Evolutionary conservation across 164 flowering plant species (phyloP).

Genomic region (Magnolia sinica): DNA sequence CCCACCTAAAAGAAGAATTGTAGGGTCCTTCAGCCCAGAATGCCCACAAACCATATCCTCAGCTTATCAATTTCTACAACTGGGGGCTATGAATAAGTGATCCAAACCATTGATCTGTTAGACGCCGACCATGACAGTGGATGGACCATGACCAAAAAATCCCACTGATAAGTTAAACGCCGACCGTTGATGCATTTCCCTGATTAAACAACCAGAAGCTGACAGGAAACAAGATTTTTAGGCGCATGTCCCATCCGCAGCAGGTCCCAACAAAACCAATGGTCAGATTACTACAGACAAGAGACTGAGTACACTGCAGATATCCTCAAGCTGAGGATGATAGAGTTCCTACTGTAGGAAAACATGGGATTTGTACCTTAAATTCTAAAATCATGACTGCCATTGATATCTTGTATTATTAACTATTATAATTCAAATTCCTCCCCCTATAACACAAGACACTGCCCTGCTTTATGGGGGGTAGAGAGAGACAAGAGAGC

Average conservation of each 20-base stretch:
- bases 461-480: slow-evolving; percentile 23
- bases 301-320: background rate
- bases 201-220: background rate
- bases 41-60: background rate
- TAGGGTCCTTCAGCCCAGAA: background rate
- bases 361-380: background rate
- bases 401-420: background rate
- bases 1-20: background rate
- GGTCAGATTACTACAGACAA: background rate
- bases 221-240: background rate
- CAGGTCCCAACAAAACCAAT: background rate
- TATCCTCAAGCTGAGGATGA: background rate
- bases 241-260: background rate
- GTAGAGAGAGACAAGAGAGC: slow-evolving; percentile 12
- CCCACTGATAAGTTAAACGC: background rate
- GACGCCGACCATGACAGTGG: background rate
- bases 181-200: background rate
- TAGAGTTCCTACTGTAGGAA: background rate
- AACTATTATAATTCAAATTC: slow-evolving; percentile 4
- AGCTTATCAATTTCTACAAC: background rate
- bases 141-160: background rate
- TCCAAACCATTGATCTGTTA: background rate
- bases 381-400: too few species aligned
- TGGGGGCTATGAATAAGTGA: background rate
- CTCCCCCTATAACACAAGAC: slow-evolving; percentile 19